Evolutionary conservation across 352 stramenopile species (phyloP).

Genomic region (Phytophthora lateralis): DNA sequence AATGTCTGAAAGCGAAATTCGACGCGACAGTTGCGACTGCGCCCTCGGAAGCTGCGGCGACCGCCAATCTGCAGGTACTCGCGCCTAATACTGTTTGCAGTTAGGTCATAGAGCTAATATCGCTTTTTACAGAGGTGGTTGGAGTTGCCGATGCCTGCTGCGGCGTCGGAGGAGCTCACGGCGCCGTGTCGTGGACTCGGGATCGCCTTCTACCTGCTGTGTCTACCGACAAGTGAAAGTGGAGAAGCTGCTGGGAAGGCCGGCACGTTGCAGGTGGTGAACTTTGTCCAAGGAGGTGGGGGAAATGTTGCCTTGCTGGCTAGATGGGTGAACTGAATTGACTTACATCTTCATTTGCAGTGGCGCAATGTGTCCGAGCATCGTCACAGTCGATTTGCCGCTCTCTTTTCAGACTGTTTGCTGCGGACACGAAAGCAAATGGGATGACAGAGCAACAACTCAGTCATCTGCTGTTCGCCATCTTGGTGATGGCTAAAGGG

Average conservation of each 20-base stretch:
- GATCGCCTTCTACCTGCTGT: slow-evolving; percentile 57
- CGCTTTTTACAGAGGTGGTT: slow-evolving; percentile 44
- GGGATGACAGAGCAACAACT: slow-evolving; percentile 49
- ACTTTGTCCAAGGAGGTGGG: slow-evolving; percentile 76
- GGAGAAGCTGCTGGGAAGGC: slow-evolving; percentile 14
- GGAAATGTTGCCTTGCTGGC: not conserved
- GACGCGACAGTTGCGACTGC: slow-evolving; percentile 35
- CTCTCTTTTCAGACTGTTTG: slow-evolving; percentile 66
- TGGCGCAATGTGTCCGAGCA: slow-evolving; percentile 64
- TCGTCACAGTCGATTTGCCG: slow-evolving; percentile 66
- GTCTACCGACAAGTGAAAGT: slow-evolving; percentile 41
- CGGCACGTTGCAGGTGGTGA: slow-evolving; percentile 39
- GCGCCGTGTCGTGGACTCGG: slow-evolving; percentile 36
- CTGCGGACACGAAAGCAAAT: slow-evolving; percentile 23
- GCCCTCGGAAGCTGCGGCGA: slow-evolving; percentile 23
- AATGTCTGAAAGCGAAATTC: slow-evolving; percentile 59
- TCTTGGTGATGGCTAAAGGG: slow-evolving; percentile 56
- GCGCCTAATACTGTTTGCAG: not conserved
- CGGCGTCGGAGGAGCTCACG: slow-evolving; percentile 35
- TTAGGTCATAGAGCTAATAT: not conserved
- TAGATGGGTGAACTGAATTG: not conserved
- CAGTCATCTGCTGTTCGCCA: slow-evolving; percentile 49
- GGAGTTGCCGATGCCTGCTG: slow-evolving; percentile 37
- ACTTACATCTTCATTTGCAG: slow-evolving; percentile 27
- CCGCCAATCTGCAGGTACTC: slow-evolving; percentile 47